A percentile compares a stretch with the other conserved stretches of the same genome.
Conservation (phyloP, 805 yeast species). For the Deakozyma indianensis region DNA sequence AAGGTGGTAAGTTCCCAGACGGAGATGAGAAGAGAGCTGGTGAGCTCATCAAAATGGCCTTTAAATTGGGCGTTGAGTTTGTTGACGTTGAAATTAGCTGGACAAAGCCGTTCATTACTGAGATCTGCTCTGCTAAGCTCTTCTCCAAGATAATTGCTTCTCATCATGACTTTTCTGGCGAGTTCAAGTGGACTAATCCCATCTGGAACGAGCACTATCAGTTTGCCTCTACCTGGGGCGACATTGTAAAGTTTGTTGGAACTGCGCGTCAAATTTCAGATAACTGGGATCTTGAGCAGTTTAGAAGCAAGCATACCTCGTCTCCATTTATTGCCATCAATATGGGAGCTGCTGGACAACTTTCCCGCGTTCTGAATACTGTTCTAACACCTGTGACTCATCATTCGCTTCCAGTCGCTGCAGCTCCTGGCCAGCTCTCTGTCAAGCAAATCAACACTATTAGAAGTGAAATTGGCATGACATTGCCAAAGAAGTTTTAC, state of each 20-base stretch:
- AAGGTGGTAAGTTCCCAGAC: slow-evolving; percentile 75
- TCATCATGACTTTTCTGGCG: slow-evolving; percentile 59
- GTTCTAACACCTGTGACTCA: slow-evolving; percentile 79
- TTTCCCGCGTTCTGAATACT: slow-evolving; percentile 65
- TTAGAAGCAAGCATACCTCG: slow-evolving; percentile 39
- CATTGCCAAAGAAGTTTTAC: slow-evolving; percentile 41
- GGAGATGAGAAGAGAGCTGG: slow-evolving; percentile 32
- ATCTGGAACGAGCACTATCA: slow-evolving; percentile 67
- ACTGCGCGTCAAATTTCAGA: slow-evolving; percentile 50
- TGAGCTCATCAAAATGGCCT: slow-evolving; percentile 42
- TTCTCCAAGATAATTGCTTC: slow-evolving; percentile 69
- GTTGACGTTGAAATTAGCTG: slow-evolving; percentile 67
- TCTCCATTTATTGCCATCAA: slow-evolving; percentile 74
- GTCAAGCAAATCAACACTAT: slow-evolving; percentile 49
- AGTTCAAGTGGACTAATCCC: slow-evolving; percentile 45
- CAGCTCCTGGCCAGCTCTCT: slow-evolving; percentile 71
- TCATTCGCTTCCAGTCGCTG: slow-evolving; percentile 44
- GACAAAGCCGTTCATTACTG: slow-evolving; percentile 40
- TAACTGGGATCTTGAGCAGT: slow-evolving; percentile 55
- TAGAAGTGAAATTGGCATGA: slow-evolving; percentile 47
- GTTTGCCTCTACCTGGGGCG: slow-evolving; percentile 51
- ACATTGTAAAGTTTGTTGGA: slow-evolving; percentile 74
- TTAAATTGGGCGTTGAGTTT: slow-evolving; percentile 65
- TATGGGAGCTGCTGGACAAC: slow-evolving; percentile 60
- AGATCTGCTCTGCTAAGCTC: slow-evolving; percentile 37